Evolutionary conservation across 2,329 filamentous ascomycete species (phyloP).

Genomic region (Xylaria polymorpha): DNA sequence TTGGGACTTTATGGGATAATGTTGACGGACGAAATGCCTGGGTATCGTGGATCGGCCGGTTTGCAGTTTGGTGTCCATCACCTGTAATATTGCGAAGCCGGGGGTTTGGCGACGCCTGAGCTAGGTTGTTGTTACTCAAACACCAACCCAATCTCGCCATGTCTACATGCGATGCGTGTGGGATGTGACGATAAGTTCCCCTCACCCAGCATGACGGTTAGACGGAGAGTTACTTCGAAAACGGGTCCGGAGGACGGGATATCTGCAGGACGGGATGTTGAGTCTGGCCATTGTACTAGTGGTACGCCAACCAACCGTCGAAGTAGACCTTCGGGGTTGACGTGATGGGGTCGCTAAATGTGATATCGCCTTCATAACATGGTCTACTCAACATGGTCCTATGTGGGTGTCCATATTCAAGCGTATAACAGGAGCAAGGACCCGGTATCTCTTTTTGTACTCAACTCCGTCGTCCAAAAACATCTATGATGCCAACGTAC

Average conservation of each 20-base stretch:
- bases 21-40: neutral
- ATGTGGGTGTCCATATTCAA: neutral
- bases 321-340: neutral
- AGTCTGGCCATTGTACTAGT: neutral
- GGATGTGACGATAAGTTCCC: neutral
- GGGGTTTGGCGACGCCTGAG: slow-evolving; percentile 50
- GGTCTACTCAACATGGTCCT: neutral
- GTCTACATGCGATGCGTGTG: neutral
- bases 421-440: neutral
- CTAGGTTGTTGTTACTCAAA: slow-evolving; percentile 52
- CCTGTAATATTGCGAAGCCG: neutral
- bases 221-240: slow-evolving; percentile 17
- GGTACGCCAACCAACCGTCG: neutral
- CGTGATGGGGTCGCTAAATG: no score
- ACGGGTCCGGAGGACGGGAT: slow-evolving; percentile 5
- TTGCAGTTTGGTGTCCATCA: neutral
- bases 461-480: neutral
- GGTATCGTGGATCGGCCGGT: neutral
- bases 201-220: slow-evolving; percentile 22
- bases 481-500: neutral
- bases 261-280: slow-evolving; percentile 7
- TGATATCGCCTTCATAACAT: neutral
- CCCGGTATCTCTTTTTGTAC: neutral
- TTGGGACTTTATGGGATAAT: neutral
- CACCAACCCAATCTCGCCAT: neutral